Conservation (phyloP, 75 land plant genomes). For the Selaginella tamariscina region DNA sequence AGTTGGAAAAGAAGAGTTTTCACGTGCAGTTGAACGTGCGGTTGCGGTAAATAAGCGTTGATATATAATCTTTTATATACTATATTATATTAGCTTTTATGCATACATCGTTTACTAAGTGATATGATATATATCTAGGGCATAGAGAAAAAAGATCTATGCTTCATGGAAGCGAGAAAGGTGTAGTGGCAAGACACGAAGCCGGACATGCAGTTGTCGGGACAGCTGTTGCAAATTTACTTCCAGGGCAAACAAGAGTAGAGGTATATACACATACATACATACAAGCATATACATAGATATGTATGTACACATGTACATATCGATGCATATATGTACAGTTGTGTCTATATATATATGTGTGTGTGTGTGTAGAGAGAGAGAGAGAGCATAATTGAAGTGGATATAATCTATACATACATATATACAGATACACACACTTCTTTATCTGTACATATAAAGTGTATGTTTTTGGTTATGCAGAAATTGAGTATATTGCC, state of each 20-base stretch:
- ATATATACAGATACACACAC: too few relatives aligned
- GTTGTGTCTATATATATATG: too few relatives aligned
- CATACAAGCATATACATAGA: too few relatives aligned
- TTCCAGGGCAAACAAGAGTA: constrained; percentile 82
- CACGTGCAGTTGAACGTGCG: constrained; percentile 84
- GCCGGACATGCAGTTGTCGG: constrained; percentile 99
- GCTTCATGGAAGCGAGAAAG: constrained; percentile 76
- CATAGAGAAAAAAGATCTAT: constrained; percentile 90
- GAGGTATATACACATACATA: constrained; percentile 48
- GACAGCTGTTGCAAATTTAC: constrained; percentile 90
- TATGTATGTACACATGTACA: too few relatives aligned
- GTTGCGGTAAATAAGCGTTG: constrained; percentile 51
- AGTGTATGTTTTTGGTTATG: constrained; percentile 3
- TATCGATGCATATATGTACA: too few relatives aligned
- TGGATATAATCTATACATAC: too few relatives aligned
- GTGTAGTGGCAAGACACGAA: constrained; percentile 97
- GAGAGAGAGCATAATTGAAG: too few relatives aligned
- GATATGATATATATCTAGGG: too few relatives aligned
- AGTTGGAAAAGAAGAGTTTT: constrained; percentile 75
- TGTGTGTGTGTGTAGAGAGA: too few relatives aligned
- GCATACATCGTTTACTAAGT: not conserved
- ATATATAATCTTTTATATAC: not conserved
- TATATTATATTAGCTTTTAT: not conserved
- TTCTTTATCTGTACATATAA: too few relatives aligned
- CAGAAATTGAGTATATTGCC: constrained; percentile 98